These are phyloP conservation scores for Cymbopogon citratus DNA, from an alignment of 176 grass and related monocot species.

Conservation along the genomic window DNA sequence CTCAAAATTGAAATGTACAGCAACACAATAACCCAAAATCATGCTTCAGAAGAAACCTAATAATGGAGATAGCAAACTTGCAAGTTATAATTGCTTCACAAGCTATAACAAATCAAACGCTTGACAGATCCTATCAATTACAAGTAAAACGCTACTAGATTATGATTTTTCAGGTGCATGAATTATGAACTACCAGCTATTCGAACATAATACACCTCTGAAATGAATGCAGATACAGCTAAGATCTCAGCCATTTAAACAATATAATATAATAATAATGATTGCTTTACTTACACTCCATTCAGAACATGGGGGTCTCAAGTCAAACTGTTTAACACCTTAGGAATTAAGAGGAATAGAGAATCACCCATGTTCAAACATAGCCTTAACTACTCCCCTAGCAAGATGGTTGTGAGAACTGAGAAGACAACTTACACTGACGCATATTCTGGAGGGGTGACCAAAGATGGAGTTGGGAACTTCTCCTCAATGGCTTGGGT, in stretches of 20 bases:
- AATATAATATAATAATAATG: not conserved
- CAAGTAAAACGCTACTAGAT: not conserved
- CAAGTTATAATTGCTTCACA: constrained; percentile 1
- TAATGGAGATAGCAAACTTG: not conserved
- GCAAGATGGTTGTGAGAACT: not conserved
- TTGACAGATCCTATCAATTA: not conserved
- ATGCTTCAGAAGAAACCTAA: not conserved
- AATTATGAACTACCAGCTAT: not conserved
- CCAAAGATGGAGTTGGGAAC: constrained; percentile 62
- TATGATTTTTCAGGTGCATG: not conserved
- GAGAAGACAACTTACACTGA: constrained; percentile 41
- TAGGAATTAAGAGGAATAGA: not conserved
- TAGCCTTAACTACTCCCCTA: not conserved
- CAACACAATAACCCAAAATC: not conserved
- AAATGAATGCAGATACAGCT: not conserved
- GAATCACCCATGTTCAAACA: not conserved
- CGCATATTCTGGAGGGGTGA: constrained; percentile 59
- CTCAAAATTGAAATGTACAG: not conserved
- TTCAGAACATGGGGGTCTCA: not conserved
- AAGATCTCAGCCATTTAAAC: not conserved
- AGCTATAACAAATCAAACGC: not conserved
- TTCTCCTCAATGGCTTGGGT: constrained; percentile 77
- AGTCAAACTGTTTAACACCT: not conserved
- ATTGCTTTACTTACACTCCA: not conserved
- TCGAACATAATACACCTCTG: not conserved